Evolutionary conservation across 805 yeast species (phyloP).

Genomic region (Kodamaea leandrae): DNA sequence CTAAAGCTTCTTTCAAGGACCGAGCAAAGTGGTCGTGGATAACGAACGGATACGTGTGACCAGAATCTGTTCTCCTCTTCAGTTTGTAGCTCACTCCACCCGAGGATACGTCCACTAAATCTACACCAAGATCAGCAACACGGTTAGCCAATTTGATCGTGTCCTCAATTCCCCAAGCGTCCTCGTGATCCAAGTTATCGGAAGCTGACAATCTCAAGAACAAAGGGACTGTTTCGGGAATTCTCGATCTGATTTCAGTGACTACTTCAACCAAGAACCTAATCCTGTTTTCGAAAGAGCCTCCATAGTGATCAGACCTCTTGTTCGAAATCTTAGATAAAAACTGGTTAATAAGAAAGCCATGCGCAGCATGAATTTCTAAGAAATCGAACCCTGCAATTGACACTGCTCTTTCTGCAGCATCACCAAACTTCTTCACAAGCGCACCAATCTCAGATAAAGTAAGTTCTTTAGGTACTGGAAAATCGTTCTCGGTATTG

Average conservation of each 20-base stretch:
- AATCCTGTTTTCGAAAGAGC: conserved; percentile 42
- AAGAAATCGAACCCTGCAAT: conserved; percentile 41
- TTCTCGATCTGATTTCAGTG: conserved; percentile 39
- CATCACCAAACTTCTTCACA: conserved; percentile 43
- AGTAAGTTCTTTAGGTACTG: conserved; percentile 35
- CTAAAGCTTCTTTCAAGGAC: conserved; percentile 43
- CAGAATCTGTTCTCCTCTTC: conserved; percentile 20
- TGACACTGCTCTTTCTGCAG: conserved; percentile 42
- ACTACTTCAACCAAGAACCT: conserved; percentile 42
- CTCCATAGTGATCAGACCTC: conserved; percentile 27
- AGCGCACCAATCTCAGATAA: too few relatives aligned
- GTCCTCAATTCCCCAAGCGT: conserved; percentile 46
- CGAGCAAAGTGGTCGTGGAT: conserved; percentile 31
- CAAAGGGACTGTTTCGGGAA: conserved; percentile 42
- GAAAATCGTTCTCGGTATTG: too few relatives aligned
- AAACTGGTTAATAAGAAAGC: conserved; percentile 41
- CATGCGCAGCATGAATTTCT: conserved; percentile 43
- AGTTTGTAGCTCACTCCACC: conserved; percentile 46
- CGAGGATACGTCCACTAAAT: conserved; percentile 52
- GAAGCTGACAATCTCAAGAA: conserved; percentile 48
- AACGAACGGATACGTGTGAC: not conserved
- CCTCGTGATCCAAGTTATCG: conserved; percentile 34
- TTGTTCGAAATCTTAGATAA: conserved; percentile 20
- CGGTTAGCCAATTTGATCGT: conserved; percentile 39
- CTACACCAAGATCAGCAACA: conserved; percentile 44